Evolutionary conservation across 2,329 filamentous ascomycete genomes (phyloP).

Genomic region (Aspergillus ruber): DNA sequence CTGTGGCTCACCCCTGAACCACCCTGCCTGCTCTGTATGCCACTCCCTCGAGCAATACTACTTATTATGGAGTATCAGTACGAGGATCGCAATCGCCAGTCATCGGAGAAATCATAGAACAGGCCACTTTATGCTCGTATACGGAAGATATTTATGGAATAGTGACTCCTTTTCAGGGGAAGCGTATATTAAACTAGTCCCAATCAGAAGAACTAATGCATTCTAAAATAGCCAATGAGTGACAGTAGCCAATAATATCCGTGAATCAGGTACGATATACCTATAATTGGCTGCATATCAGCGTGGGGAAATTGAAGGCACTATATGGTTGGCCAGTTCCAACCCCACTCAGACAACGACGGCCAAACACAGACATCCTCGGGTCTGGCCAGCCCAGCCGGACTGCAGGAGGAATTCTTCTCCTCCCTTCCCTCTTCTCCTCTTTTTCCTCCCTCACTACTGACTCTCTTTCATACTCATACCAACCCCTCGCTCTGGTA

Average conservation of each 20-base stretch:
- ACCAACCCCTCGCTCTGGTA: constrained; percentile 7
- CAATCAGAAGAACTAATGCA: background rate
- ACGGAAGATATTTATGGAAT: background rate
- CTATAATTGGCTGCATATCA: background rate
- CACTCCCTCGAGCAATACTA: too few relatives aligned
- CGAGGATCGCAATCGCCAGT: too few relatives aligned
- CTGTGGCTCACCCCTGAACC: too few relatives aligned
- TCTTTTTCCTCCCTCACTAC: constrained; percentile 8
- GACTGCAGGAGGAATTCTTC: background rate
- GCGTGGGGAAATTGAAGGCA: too few relatives aligned
- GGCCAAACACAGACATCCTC: background rate
- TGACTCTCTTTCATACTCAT: constrained; percentile 20
- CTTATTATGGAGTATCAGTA: too few relatives aligned
- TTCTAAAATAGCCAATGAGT: background rate
- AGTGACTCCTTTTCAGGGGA: background rate
- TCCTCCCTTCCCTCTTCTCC: constrained; percentile 5
- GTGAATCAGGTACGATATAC: background rate
- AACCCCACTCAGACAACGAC: too few relatives aligned
- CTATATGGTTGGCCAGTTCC: too few relatives aligned
- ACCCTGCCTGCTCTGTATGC: too few relatives aligned
- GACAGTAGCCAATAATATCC: background rate
- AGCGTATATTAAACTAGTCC: background rate
- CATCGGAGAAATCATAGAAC: too few relatives aligned
- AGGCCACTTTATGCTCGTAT: background rate
- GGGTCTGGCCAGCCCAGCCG: constrained; percentile 10